These are phyloP conservation scores for Chamaenerion angustifolium DNA, from an alignment of 345 rosid genomes.

Conservation along the genomic window DNA sequence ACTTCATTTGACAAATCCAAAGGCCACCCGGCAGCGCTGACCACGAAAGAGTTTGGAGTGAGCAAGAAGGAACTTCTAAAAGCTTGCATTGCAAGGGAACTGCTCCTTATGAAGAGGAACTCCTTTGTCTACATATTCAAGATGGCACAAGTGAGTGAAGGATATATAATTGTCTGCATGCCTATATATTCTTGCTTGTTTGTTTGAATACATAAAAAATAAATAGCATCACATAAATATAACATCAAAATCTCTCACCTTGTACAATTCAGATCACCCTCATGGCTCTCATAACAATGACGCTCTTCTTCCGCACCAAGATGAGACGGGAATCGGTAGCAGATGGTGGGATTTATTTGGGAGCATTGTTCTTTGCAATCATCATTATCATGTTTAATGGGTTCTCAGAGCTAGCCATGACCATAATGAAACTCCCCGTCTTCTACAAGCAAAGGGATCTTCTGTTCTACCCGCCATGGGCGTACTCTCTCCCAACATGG, in stretches of 20 bases:
- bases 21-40: conserved; percentile 61
- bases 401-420: conserved; percentile 64
- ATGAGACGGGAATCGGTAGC: conserved; percentile 41
- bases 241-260: not conserved
- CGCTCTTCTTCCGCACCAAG: conserved; percentile 51
- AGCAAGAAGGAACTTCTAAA: conserved; percentile 45
- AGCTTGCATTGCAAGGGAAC: conserved; percentile 68
- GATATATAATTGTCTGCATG: no score
- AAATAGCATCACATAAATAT: not conserved
- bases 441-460: conserved; percentile 88
- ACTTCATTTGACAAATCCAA: conserved; percentile 58
- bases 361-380: conserved; percentile 49
- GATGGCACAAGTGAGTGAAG: conserved; percentile 22
- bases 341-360: conserved; percentile 61
- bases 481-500: conserved; percentile 72
- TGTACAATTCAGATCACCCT: conserved; percentile 36
- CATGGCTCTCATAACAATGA: conserved; percentile 41
- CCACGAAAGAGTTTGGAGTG: conserved; percentile 52
- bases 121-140: conserved; percentile 65
- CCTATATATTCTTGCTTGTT: no score
- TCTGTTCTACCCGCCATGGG: conserved; percentile 81
- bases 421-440: conserved; percentile 64
- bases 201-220: no score
- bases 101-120: conserved; percentile 80
- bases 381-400: conserved; percentile 57